Base-by-base conservation (phyloP, 2,329 filamentous ascomycete species). In the Nothopassalora personata region DNA sequence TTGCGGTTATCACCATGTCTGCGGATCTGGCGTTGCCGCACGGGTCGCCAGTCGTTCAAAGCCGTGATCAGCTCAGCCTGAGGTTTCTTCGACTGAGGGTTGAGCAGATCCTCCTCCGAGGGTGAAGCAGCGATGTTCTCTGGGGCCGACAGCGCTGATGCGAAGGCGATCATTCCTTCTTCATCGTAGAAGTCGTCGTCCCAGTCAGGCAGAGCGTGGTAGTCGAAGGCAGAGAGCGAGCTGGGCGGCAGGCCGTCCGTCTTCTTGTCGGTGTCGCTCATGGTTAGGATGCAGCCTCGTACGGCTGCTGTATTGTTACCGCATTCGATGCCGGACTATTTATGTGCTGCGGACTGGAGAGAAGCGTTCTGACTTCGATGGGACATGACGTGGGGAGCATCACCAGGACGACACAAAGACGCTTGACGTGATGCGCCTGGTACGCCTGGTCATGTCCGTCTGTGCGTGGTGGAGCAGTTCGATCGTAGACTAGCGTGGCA, bases 31-130 rank as follows among this genome's bases (percentile, higher is more conserved):
- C 83, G 86, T 71, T 93, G 85, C 66, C 89, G 87, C 11, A 97
- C 85, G 0, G 94, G 94, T 15, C 90, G 87, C 94, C 94, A 99
- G 78, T 99, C 94, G 73, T 96, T 96, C 71, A 95, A 85, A 45
- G 94, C 93, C 3, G 90, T 89, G 68, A 97, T 90, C 72, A 92
- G 91, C 65, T 74, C 57, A 61, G 68, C 60, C 70, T 76, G 71
- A 75, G 76, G 57, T 76, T 78, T 64, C 23, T 59, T 63, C 5
- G 55, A 55, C 33, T 54, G 56, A 66, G 79, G 61, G 69, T 73
- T 63, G 53, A 75, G 69, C 47, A 72, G 76, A 73, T 88, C 86
- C 52, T 81, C 76, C 52, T 83, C 80, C 11, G 82, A 86, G 36
- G 88, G 86, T 45, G 87, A 81, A 2, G 60, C 58, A 9, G 60